Evolutionary conservation across 371 early-diverging fungal genomes (phyloP).

Genomic region (Chytridiales sp.): DNA sequence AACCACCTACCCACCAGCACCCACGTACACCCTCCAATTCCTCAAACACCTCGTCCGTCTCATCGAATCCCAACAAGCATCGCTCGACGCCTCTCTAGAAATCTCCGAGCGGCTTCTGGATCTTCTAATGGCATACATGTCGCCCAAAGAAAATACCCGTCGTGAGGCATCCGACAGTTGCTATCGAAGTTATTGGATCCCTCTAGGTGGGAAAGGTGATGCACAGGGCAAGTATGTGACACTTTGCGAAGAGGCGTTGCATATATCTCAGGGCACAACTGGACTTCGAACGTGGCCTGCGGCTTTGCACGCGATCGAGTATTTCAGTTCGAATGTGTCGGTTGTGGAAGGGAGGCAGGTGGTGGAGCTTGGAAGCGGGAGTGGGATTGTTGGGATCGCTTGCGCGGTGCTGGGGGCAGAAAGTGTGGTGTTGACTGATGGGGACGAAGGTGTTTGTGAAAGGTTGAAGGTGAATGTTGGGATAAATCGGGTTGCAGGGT

Average conservation of each 20-base stretch:
- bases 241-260: conserved; percentile 40
- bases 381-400: conserved; percentile 44
- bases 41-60: conserved; percentile 27
- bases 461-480: conserved; percentile 36
- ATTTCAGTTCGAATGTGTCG: conserved; percentile 36
- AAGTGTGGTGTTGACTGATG: conserved; percentile 43
- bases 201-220: background rate
- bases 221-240: conserved; percentile 17
- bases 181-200: conserved; percentile 7
- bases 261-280: conserved; percentile 52
- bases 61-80: conserved; percentile 6
- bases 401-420: conserved; percentile 42
- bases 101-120: conserved; percentile 15
- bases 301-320: conserved; percentile 41
- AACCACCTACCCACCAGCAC: conserved; percentile 15
- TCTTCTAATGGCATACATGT: conserved; percentile 3
- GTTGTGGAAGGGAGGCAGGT: conserved; percentile 37
- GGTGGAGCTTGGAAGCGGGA: conserved; percentile 54
- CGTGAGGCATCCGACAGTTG: background rate
- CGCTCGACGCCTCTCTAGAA: conserved; percentile 6
- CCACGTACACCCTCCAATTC: conserved; percentile 21
- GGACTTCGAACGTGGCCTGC: conserved; percentile 58
- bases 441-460: conserved; percentile 34
- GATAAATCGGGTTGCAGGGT: conserved; percentile 27
- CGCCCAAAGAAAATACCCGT: background rate